Percentiles rank a stretch among this genome's conserved stretches.
Conservation (phyloP, 2,329 filamentous ascomycete genomes). For the Akanthomyces lecanii region DNA sequence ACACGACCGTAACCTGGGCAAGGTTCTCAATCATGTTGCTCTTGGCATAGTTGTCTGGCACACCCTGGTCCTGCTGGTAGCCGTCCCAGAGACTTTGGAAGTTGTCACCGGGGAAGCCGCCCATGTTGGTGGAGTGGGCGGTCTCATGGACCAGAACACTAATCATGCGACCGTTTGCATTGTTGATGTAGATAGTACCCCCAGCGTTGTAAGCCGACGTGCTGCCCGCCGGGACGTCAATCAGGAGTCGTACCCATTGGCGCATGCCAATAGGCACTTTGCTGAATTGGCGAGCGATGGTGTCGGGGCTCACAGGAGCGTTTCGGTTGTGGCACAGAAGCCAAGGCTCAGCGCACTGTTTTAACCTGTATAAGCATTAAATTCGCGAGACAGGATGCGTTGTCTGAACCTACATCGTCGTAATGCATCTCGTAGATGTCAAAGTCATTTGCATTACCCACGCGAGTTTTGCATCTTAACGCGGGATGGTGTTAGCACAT, state of each 20-base stretch:
- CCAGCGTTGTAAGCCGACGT: slow-evolving; percentile 10
- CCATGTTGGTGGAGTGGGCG: slow-evolving; percentile 9
- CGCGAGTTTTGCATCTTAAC: slow-evolving; percentile 1
- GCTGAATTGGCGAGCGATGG: slow-evolving; percentile 9
- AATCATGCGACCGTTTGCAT: slow-evolving; percentile 8
- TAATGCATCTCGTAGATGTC: slow-evolving; percentile 11
- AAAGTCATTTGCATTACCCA: slow-evolving; percentile 8
- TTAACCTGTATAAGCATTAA: not conserved
- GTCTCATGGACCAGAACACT: slow-evolving; percentile 8
- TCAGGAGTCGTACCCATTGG: slow-evolving; percentile 9
- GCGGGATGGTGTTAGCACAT: not conserved
- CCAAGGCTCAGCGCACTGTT: slow-evolving; percentile 8
- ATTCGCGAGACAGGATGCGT: too few species aligned
- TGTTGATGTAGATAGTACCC: not conserved
- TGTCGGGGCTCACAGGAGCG: not conserved
- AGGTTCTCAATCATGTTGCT: slow-evolving; percentile 14
- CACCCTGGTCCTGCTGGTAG: slow-evolving; percentile 4
- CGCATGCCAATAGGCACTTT: slow-evolving; percentile 13
- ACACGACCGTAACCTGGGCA: slow-evolving; percentile 5
- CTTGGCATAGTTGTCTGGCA: slow-evolving; percentile 11
- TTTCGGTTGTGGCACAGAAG: slow-evolving; percentile 3
- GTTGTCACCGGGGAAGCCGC: slow-evolving; percentile 8
- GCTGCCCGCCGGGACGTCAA: not conserved
- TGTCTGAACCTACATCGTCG: not conserved
- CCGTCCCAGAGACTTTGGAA: slow-evolving; percentile 5